Evolutionary conservation across 1,139 yeast species (phyloP), one percentile per base, ranked within the genome.

Genomic region (Sugiyamaella castrensis): DNA sequence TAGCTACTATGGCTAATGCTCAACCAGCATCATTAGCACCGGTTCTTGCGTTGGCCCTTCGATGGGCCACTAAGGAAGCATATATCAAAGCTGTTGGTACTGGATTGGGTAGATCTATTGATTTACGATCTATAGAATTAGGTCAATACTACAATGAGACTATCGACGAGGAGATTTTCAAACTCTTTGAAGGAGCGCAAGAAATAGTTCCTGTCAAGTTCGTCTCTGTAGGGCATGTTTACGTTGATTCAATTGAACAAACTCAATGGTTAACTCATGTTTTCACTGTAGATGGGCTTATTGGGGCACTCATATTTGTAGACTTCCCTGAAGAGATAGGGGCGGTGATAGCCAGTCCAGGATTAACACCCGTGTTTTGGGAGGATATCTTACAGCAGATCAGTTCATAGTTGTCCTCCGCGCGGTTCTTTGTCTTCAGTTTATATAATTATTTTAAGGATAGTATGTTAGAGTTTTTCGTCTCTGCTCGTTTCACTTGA

Each of bases 31-130:
- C 39, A 2, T 12, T 42, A 4, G 35, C 28, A 29, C 30, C 46
- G 1, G 40, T 36, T 6, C 19, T 42, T n/a, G 28, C 46, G 3
- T 29, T 31, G 49, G 49, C 41, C 11, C 34, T 46, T n/a, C 13
- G 40, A 32, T 46, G 49, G 49, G 49, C 49, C 4, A 36, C 40
- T 15, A 46, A 46, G 28, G 49, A 46, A 31, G 30, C 49, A 1
- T 46, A 46, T 41, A 42, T 46, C 9, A 46, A 46, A 27, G 45
- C 38, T 2, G 30, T 40, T 40, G 49, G 49, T 5, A 33, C 46
- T 12, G 49, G 49, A 8, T 37, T 46, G 13, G 40, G 35, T 5
- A 40, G 46, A 12, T n/a, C 40, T 12, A 34, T 42, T 9, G 46
- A 42, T 29, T 13, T 42, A 28, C 30, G 40, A 8, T 28, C 29